Evolutionary conservation across 805 yeast genomes (phyloP).

Genomic region (Cyberlindnera mrakii): DNA sequence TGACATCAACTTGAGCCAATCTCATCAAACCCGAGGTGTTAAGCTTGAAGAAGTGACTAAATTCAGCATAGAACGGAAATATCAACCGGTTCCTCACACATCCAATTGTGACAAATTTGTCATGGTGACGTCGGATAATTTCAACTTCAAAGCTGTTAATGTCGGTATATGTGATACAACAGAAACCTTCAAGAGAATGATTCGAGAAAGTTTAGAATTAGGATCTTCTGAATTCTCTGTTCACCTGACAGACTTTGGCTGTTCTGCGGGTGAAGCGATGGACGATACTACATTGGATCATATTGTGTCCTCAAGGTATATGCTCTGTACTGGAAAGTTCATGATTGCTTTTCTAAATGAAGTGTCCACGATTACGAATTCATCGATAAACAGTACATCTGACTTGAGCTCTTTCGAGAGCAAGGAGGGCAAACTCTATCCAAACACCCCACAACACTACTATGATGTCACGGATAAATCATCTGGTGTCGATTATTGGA

Average conservation of each 20-base stretch:
- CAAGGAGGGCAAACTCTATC: conserved; percentile 40
- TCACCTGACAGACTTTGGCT: conserved; percentile 65
- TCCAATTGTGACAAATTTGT: conserved; percentile 33
- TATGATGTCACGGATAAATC: conserved; percentile 37
- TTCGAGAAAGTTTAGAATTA: conserved; percentile 32
- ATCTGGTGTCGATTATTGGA: conserved; percentile 43
- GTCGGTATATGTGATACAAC: conserved; percentile 26
- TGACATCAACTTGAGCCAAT: neutral
- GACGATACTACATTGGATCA: conserved; percentile 41
- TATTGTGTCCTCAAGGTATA: conserved; percentile 30
- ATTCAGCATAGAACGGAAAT: conserved; percentile 29
- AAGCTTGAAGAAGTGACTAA: conserved; percentile 4
- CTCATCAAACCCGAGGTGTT: neutral
- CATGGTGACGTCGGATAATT: conserved; percentile 61
- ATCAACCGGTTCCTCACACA: conserved; percentile 30
- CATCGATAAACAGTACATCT: conserved; percentile 35
- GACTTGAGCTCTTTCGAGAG: conserved; percentile 50
- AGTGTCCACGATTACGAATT: conserved; percentile 34
- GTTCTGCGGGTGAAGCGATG: conserved; percentile 50
- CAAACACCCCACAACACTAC: conserved; percentile 65
- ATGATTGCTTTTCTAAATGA: conserved; percentile 26
- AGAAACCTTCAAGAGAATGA: conserved; percentile 32
- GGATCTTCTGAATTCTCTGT: conserved; percentile 28
- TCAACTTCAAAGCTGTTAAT: conserved; percentile 45
- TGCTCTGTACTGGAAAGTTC: conserved; percentile 30